Conservation (phyloP, 2,329 filamentous ascomycete genomes). For the Xylaria multiplex region DNA sequence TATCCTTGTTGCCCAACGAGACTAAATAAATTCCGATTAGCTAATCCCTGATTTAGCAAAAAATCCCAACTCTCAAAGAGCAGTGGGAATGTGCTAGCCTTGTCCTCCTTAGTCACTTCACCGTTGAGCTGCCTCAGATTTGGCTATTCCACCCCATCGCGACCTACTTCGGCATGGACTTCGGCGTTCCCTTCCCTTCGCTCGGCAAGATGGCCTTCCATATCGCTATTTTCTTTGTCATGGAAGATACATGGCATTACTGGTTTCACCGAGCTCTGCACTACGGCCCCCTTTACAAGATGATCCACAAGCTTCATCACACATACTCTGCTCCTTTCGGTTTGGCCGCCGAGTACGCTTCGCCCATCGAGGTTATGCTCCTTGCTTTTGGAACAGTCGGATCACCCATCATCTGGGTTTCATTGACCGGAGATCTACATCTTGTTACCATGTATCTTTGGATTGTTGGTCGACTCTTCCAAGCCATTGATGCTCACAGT, state of each 20-base stretch:
- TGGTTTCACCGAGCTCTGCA: constrained; percentile 94
- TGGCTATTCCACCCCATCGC: constrained; percentile 99
- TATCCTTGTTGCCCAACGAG: not conserved
- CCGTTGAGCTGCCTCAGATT: constrained; percentile 97
- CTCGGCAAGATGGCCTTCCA: constrained; percentile 88
- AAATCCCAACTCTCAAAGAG: constrained; percentile 91
- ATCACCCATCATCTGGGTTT: constrained; percentile 83
- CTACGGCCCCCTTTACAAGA: constrained; percentile 94
- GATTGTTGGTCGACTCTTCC: constrained; percentile 93
- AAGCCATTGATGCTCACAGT: constrained; percentile 96
- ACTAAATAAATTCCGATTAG: not conserved
- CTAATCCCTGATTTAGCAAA: constrained; percentile 59
- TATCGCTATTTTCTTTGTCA: constrained; percentile 91
- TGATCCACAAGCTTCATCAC: constrained; percentile 98
- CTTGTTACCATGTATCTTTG: constrained; percentile 98
- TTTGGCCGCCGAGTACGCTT: constrained; percentile 95
- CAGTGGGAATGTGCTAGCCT: constrained; percentile 95
- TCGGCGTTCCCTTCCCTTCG: constrained; percentile 88
- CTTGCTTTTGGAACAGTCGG: constrained; percentile 88
- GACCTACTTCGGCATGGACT: constrained; percentile 88
- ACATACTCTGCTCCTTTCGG: constrained; percentile 98
- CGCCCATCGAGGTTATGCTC: constrained; percentile 95
- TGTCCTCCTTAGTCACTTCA: constrained; percentile 95
- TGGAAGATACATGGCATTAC: constrained; percentile 99
- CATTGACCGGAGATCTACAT: constrained; percentile 86